A percentile compares a stretch with the other conserved stretches of the same genome.
Conservation (phyloP, 2,329 filamentous ascomycete species). For the Claviceps paspali region DNA sequence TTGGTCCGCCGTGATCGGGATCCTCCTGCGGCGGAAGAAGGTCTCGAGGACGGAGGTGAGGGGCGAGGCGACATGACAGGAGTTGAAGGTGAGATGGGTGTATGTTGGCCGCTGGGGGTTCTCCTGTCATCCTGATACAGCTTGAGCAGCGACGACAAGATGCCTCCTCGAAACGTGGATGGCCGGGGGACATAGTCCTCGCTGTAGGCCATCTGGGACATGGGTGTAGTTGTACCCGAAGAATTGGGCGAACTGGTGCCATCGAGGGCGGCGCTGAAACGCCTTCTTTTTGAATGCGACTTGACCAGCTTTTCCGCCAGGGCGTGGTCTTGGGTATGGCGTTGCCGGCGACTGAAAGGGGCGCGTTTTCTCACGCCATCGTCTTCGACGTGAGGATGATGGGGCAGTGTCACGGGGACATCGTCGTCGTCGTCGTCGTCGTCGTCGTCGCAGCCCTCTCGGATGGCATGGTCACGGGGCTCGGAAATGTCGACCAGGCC, state of each 20-base stretch:
- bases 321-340: slow-evolving; percentile 10
- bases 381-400: background rate
- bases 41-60: slow-evolving; percentile 26
- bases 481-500: slow-evolving; percentile 17
- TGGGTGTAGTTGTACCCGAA: slow-evolving; percentile 23
- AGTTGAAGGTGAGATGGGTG: slow-evolving; percentile 23
- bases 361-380: slow-evolving; percentile 11
- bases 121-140: slow-evolving; percentile 41
- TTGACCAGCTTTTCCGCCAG: slow-evolving; percentile 21
- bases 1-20: slow-evolving; percentile 20
- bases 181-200: slow-evolving; percentile 49
- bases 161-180: slow-evolving; percentile 53
- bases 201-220: slow-evolving; percentile 32
- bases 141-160: slow-evolving; percentile 58
- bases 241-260: slow-evolving; percentile 12
- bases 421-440: no score
- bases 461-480: slow-evolving; percentile 9
- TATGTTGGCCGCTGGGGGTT: slow-evolving; percentile 24
- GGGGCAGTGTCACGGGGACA: slow-evolving; percentile 6
- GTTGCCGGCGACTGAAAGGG: slow-evolving; percentile 12
- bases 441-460: no score
- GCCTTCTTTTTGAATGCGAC: slow-evolving; percentile 18
- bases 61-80: slow-evolving; percentile 25
- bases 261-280: slow-evolving; percentile 16
- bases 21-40: slow-evolving; percentile 21